phyloP scores from a whole-genome alignment of 2,329 filamentous ascomycete genomes.

The Alternaria ethzedia region DNA sequence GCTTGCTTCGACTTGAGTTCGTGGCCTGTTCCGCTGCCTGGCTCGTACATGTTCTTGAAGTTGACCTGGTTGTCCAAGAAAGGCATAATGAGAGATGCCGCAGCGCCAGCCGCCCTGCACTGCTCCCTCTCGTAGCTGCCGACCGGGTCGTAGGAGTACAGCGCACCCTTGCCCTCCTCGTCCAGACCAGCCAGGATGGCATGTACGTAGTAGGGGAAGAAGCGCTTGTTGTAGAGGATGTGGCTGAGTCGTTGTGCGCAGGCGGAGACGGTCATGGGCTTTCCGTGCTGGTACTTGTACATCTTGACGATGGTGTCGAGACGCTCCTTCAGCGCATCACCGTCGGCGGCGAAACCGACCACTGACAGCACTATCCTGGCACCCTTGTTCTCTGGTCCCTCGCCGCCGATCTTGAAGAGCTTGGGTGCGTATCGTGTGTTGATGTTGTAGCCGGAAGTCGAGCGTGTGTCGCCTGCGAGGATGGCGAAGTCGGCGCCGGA shows the following conservation, averaged over 20 bases:
- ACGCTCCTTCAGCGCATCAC: constrained; percentile 89
- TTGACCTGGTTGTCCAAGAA: constrained; percentile 99
- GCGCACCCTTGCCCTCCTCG: constrained; percentile 89
- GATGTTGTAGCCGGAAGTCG: constrained; percentile 95
- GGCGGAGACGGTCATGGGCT: constrained; percentile 91
- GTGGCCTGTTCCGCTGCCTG: constrained; percentile 83
- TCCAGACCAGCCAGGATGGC: constrained; percentile 94
- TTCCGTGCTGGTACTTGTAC: constrained; percentile 98
- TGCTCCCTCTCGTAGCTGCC: constrained; percentile 97
- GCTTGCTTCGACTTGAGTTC: constrained; percentile 73
- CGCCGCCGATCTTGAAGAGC: constrained; percentile 95
- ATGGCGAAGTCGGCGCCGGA: constrained; percentile 93
- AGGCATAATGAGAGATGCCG: constrained; percentile 94
- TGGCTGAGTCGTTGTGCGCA: constrained; percentile 95
- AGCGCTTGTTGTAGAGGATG: constrained; percentile 95
- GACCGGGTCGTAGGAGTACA: constrained; percentile 98
- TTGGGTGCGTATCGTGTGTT: constrained; percentile 96
- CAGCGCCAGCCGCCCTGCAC: constrained; percentile 90
- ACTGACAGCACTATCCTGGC: constrained; percentile 90
- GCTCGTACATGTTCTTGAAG: constrained; percentile 97
- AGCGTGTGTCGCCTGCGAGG: constrained; percentile 95
- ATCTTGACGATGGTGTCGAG: constrained; percentile 96
- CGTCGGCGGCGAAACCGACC: constrained; percentile 94
- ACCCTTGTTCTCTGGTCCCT: constrained; percentile 82
- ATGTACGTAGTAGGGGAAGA: constrained; percentile 98